A percentile compares a stretch with the other conserved stretches of the same genome.
Evolutionary conservation across 257 asterid species (phyloP).

Genomic region (Orobanche coerulescens): DNA sequence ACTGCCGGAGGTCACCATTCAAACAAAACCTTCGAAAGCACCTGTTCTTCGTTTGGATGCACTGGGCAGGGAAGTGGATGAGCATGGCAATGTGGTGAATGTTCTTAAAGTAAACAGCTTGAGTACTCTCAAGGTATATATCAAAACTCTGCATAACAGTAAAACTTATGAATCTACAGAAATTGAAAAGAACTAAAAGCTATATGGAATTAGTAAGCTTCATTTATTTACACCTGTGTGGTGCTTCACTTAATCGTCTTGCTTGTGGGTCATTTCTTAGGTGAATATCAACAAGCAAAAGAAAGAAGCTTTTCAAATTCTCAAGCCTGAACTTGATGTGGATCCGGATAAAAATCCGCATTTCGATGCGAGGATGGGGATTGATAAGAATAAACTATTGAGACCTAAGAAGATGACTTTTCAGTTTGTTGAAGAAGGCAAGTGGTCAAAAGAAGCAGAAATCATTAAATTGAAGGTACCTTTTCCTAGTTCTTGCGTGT

Average conservation of each 20-base stretch:
- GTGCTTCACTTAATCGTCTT: not conserved
- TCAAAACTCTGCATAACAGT: not conserved
- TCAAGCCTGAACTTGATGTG: conserved; percentile 89
- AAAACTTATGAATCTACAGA: not conserved
- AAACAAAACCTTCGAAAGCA: conserved; percentile 83
- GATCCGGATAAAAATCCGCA: conserved; percentile 83
- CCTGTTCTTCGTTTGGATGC: conserved; percentile 97
- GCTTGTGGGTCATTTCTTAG: conserved; percentile 26
- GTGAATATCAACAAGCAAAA: conserved; percentile 95
- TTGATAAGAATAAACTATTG: conserved; percentile 70
- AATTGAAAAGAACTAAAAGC: not conserved
- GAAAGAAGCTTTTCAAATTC: conserved; percentile 91
- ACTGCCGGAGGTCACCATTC: conserved; percentile 63
- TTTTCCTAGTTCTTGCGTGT: not conserved
- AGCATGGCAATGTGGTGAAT: conserved; percentile 81
- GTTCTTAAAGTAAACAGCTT: conserved; percentile 63
- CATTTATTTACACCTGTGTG: not conserved
- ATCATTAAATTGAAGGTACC: conserved; percentile 65
- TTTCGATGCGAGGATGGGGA: conserved; percentile 87
- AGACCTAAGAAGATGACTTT: conserved; percentile 79
- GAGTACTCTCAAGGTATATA: conserved; percentile 92
- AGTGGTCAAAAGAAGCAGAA: conserved; percentile 95
- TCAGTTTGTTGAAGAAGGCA: conserved; percentile 98
- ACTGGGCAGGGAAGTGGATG: conserved; percentile 89
- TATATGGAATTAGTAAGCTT: not conserved